Evolutionary conservation across 352 stramenopile genomes (phyloP).

Genomic region (Globisporangium megalacanthum): DNA sequence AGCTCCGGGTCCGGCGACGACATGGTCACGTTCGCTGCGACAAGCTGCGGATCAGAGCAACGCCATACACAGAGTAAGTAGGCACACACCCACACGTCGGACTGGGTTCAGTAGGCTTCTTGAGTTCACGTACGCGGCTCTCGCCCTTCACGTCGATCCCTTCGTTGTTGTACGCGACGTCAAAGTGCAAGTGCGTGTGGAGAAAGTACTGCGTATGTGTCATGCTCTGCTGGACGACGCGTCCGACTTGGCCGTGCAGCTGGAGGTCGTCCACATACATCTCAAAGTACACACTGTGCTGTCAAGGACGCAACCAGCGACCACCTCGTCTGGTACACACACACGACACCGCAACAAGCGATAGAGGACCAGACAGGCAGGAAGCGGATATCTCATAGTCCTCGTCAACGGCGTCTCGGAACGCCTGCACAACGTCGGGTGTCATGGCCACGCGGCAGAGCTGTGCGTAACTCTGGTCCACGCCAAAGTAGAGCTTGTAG

Average conservation of each 20-base stretch:
- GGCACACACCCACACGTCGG: neutral
- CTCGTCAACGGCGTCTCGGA: slow-evolving; percentile 96
- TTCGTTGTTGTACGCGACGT: slow-evolving; percentile 90
- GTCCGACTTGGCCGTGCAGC: slow-evolving; percentile 94
- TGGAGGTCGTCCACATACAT: slow-evolving; percentile 98
- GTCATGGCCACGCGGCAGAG: slow-evolving; percentile 88
- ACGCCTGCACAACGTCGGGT: slow-evolving; percentile 73
- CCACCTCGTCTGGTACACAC: no score
- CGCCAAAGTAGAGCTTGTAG: slow-evolving; percentile 78
- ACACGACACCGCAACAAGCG: neutral
- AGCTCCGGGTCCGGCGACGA: slow-evolving; percentile 48
- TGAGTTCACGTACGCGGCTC: slow-evolving; percentile 39
- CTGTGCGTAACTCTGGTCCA: slow-evolving; percentile 81
- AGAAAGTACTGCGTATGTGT: slow-evolving; percentile 86
- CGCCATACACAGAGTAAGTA: neutral
- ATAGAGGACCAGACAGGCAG: slow-evolving; percentile 17
- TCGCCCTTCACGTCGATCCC: slow-evolving; percentile 80
- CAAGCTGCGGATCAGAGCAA: slow-evolving; percentile 32
- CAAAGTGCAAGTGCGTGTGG: slow-evolving; percentile 96
- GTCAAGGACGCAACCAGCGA: slow-evolving; percentile 18
- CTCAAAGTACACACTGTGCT: slow-evolving; percentile 75
- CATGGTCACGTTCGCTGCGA: slow-evolving; percentile 67
- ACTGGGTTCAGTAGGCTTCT: no score
- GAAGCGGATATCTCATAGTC: slow-evolving; percentile 90
- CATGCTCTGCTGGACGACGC: slow-evolving; percentile 72